A percentile compares a stretch with the other conserved stretches of the same genome.
These are phyloP conservation scores for Boletus sp. DNA, from an alignment of 768 basidiomycete genomes.

Conservation along the genomic window DNA sequence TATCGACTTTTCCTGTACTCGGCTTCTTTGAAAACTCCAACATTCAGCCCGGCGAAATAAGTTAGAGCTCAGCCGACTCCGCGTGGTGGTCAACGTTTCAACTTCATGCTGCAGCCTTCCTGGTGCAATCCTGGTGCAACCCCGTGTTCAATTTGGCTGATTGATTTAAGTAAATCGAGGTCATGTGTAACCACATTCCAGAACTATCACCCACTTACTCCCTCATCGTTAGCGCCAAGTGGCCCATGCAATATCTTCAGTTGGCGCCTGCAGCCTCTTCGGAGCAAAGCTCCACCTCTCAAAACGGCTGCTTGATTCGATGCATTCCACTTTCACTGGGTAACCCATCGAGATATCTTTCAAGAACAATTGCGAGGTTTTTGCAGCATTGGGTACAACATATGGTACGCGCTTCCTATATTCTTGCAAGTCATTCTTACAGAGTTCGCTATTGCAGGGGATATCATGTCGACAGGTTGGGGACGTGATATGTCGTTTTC, in stretches of 20 bases:
- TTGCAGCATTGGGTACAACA: conserved; percentile 49
- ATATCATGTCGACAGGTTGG: conserved; percentile 33
- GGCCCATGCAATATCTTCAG: background rate
- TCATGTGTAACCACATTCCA: too few species aligned
- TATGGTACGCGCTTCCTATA: conserved; percentile 39
- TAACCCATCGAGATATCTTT: conserved; percentile 51
- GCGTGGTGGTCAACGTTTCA: too few species aligned
- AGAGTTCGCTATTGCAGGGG: conserved; percentile 22
- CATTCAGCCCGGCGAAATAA: too few species aligned
- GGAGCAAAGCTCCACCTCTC: conserved; percentile 11
- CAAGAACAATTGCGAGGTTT: conserved; percentile 50
- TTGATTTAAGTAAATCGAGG: too few species aligned
- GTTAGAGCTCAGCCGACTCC: too few species aligned
- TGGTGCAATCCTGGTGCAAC: too few species aligned
- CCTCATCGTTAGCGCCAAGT: too few species aligned
- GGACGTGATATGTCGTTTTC: conserved; percentile 49
- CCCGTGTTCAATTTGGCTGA: too few species aligned
- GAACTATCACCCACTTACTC: too few species aligned
- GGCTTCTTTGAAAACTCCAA: too few species aligned
- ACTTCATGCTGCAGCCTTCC: too few species aligned
- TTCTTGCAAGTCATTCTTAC: background rate
- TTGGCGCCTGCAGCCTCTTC: conserved; percentile 17
- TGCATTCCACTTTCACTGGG: conserved; percentile 17
- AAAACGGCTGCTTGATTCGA: background rate
- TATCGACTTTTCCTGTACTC: too few species aligned